Conservation (phyloP, 306 rosid genomes). For the Alnus rubra region DNA sequence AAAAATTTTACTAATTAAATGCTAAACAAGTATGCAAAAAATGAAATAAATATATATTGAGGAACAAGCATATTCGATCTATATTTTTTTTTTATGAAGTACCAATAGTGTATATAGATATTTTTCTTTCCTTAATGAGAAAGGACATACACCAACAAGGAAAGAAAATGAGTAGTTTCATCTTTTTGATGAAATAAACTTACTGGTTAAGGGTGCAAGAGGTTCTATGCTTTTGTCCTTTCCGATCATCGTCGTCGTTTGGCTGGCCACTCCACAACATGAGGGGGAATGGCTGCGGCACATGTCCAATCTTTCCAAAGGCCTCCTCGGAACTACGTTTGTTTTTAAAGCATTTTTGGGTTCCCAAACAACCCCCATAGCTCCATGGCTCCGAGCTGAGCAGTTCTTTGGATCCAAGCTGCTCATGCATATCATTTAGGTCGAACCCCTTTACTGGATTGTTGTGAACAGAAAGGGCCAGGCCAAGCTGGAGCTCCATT, state of each 20-base stretch:
- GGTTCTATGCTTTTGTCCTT: slow-evolving; percentile 38
- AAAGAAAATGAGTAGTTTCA: too few relatives aligned
- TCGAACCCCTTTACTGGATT: slow-evolving; percentile 37
- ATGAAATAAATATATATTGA: too few relatives aligned
- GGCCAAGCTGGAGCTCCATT: slow-evolving; percentile 73
- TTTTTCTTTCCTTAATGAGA: too few relatives aligned
- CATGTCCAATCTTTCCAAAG: slow-evolving; percentile 32
- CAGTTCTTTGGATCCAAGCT: slow-evolving; percentile 6
- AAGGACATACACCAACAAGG: too few relatives aligned
- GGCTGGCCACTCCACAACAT: slow-evolving; percentile 71
- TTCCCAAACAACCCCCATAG: slow-evolving; percentile 21
- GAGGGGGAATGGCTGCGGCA: slow-evolving; percentile 36
- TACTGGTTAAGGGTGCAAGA: slow-evolving; percentile 43
- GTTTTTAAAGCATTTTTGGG: slow-evolving; percentile 31
- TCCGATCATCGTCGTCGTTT: slow-evolving; percentile 59
- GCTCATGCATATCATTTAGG: slow-evolving; percentile 6
- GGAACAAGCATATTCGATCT: too few relatives aligned
- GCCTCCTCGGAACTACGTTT: slow-evolving; percentile 66
- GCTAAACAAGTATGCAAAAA: too few relatives aligned
- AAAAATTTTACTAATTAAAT: too few relatives aligned
- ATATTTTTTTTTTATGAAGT: too few relatives aligned
- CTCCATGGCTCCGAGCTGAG: slow-evolving; percentile 25
- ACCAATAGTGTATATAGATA: too few relatives aligned
- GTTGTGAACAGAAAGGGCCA: slow-evolving; percentile 39
- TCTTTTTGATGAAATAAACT: slow-evolving; percentile 12